A percentile compares a stretch with the other conserved stretches of the same genome.
These are phyloP conservation scores for Candida ipomoeae DNA, from an alignment of 805 yeast genomes.

Conservation along the genomic window DNA sequence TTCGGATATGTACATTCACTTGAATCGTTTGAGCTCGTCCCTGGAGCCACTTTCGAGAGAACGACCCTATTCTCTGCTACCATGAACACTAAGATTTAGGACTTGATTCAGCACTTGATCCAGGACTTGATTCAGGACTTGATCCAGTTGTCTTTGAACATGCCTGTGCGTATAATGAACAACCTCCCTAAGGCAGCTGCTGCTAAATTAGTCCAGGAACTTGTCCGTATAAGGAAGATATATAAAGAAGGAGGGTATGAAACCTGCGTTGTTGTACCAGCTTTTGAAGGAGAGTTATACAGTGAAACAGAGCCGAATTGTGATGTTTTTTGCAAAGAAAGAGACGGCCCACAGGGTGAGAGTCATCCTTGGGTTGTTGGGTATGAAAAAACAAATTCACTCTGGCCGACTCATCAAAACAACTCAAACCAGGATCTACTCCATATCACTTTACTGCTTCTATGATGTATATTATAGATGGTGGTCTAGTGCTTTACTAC, in stretches of 20 bases:
- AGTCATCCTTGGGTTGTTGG: constrained; percentile 67
- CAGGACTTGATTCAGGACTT: constrained; percentile 58
- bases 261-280: constrained; percentile 77
- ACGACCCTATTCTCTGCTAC: constrained; percentile 65
- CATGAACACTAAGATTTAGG: constrained; percentile 87
- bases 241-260: constrained; percentile 63
- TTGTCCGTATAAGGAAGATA: constrained; percentile 76
- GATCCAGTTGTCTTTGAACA: constrained; percentile 80
- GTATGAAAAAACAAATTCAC: constrained; percentile 40
- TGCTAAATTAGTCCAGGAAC: constrained; percentile 84
- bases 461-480: too few species aligned
- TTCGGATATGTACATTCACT: constrained; percentile 84
- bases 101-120: constrained; percentile 58
- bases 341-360: constrained; percentile 86
- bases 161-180: constrained; percentile 92
- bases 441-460: too few species aligned
- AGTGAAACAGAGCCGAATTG: constrained; percentile 62
- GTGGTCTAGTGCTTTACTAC: too few species aligned
- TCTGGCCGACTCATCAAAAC: too few species aligned
- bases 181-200: constrained; percentile 96
- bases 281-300: constrained; percentile 65
- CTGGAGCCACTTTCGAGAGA: constrained; percentile 58
- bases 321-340: constrained; percentile 88
- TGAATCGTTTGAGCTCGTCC: constrained; percentile 71
- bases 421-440: too few species aligned